These are phyloP conservation scores for Massariosphaeria phaeospora DNA, from an alignment of 495 filamentous ascomycete species.

Conservation along the genomic window DNA sequence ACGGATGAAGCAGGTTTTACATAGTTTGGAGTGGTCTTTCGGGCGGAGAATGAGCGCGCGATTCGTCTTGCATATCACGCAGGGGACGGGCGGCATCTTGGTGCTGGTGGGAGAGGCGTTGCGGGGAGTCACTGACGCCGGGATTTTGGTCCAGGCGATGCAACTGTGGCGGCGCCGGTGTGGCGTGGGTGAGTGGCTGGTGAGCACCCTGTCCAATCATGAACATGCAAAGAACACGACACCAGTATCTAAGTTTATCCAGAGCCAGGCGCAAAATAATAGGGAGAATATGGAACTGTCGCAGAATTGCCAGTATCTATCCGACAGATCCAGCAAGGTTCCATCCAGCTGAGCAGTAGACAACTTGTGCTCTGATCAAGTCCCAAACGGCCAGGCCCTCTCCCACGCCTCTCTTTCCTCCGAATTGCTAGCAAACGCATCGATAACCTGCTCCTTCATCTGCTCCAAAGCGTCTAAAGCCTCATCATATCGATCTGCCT, in stretches of 20 bases:
- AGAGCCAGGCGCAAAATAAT: too few species aligned
- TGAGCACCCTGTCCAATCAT: too few species aligned
- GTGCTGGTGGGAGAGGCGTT: background rate
- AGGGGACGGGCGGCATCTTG: slow-evolving; percentile 48
- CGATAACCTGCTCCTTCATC: slow-evolving; percentile 26
- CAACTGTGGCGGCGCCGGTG: too few species aligned
- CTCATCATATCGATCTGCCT: slow-evolving; percentile 21
- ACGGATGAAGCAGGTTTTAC: slow-evolving; percentile 76
- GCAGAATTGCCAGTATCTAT: too few species aligned
- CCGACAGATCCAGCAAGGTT: too few species aligned
- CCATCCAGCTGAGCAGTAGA: too few species aligned
- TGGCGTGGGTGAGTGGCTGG: too few species aligned
- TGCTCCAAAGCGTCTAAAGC: slow-evolving; percentile 16
- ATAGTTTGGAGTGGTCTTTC: slow-evolving; percentile 89
- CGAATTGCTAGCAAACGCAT: slow-evolving; percentile 17
- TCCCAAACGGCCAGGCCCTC: slow-evolving; percentile 21
- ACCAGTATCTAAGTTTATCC: too few species aligned
- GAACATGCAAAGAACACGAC: too few species aligned
- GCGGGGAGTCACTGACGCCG: background rate
- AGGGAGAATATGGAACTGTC: too few species aligned
- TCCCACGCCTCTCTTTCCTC: slow-evolving; percentile 19
- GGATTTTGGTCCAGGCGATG: too few species aligned
- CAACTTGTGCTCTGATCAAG: too few species aligned
- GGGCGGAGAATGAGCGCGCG: slow-evolving; percentile 87
- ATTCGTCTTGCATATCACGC: slow-evolving; percentile 66